Evolutionary conservation across 176 grass and related monocot genomes (phyloP).

Genomic region (Urochloa ruziziensis): DNA sequence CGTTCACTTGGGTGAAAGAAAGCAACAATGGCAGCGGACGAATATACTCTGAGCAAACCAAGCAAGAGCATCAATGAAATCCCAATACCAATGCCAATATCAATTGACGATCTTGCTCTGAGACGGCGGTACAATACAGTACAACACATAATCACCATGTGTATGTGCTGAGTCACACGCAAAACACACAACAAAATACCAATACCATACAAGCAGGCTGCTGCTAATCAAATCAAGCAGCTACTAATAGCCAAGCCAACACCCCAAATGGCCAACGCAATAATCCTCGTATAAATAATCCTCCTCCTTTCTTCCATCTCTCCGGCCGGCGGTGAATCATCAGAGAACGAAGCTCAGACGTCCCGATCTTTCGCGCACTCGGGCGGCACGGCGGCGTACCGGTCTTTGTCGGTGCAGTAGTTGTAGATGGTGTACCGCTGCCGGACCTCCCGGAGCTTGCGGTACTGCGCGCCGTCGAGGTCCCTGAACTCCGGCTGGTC

Average conservation of each 20-base stretch:
- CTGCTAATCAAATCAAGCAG: too few species aligned
- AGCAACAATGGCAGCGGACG: not conserved
- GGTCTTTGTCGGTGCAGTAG: slow-evolving; percentile 58
- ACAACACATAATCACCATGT: not conserved
- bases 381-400: slow-evolving; percentile 35
- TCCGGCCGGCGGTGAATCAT: too few species aligned
- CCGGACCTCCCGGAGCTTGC: slow-evolving; percentile 36
- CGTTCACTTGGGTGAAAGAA: not conserved
- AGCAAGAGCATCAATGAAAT: not conserved
- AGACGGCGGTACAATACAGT: not conserved
- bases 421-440: slow-evolving; percentile 68
- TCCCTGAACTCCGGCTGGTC: slow-evolving; percentile 66
- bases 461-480: slow-evolving; percentile 61
- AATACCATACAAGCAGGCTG: too few species aligned
- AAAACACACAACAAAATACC: too few species aligned
- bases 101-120: not conserved
- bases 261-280: too few species aligned
- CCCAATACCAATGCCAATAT: not conserved
- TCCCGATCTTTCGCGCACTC: slow-evolving; percentile 65
- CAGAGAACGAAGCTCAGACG: slow-evolving; percentile 35
- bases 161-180: too few species aligned
- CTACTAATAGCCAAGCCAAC: too few species aligned
- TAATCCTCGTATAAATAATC: too few species aligned
- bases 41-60: not conserved
- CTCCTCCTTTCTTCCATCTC: too few species aligned